Evolutionary conservation across 176 grass and related monocot genomes (phyloP).

Genomic region (Hordeum vulgare): DNA sequence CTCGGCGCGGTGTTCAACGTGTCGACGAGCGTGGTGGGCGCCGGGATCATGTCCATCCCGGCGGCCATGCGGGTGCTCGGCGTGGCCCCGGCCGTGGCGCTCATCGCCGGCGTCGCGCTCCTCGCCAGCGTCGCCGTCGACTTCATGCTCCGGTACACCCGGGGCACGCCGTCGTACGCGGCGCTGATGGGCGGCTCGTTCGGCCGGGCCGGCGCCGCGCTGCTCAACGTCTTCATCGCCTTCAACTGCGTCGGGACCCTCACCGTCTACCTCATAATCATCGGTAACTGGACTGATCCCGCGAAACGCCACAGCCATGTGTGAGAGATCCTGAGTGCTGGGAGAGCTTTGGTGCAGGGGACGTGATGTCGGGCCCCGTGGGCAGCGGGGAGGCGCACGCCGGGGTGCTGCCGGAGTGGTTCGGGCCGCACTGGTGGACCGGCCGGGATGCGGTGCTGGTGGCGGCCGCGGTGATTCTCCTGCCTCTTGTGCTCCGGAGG

Average conservation of each 20-base stretch:
- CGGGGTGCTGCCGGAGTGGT: constrained; percentile 74
- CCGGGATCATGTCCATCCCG: constrained; percentile 93
- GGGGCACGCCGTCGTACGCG: constrained; percentile 46
- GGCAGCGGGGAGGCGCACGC: constrained; percentile 25
- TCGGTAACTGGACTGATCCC: constrained; percentile 27
- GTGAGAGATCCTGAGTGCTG: background rate
- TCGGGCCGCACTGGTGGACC: constrained; percentile 70
- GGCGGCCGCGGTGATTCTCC: constrained; percentile 37
- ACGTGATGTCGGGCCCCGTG: constrained; percentile 55
- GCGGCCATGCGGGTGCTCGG: constrained; percentile 74
- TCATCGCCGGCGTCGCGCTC: constrained; percentile 42
- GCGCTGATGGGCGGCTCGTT: constrained; percentile 64
- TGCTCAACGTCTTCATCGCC: constrained; percentile 49
- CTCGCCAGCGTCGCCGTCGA: constrained; percentile 42
- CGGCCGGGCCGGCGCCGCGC: constrained; percentile 36
- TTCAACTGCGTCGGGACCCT: constrained; percentile 52
- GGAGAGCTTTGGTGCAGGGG: constrained; percentile 28
- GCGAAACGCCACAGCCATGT: background rate
- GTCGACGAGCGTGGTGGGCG: constrained; percentile 75
- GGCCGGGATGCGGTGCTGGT: constrained; percentile 48
- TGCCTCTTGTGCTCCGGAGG: constrained; percentile 51
- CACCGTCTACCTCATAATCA: constrained; percentile 66
- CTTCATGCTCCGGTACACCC: constrained; percentile 65
- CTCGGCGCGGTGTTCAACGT: constrained; percentile 79
- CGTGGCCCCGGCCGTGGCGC: constrained; percentile 47